A percentile compares a stretch with the other conserved stretches of the same genome.
Conservation (phyloP, 495 filamentous ascomycete genomes). For the Hypomontagnella monticulosa region DNA sequence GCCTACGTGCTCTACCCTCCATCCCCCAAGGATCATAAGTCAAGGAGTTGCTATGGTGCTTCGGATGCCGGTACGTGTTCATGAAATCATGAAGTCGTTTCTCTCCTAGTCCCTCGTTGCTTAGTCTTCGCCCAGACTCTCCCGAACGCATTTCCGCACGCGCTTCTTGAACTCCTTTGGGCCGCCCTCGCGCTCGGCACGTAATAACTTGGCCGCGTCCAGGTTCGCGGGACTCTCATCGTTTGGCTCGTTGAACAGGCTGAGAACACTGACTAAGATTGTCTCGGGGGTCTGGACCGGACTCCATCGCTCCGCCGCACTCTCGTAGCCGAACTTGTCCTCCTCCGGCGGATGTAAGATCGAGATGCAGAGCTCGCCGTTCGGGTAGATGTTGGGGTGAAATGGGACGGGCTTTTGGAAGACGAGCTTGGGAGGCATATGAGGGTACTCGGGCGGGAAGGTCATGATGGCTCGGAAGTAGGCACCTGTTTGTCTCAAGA, state of each 20-base stretch:
- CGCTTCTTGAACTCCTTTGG: slow-evolving; percentile 77
- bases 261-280: slow-evolving; percentile 91
- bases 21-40: not conserved
- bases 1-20: too few species aligned
- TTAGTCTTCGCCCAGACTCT: slow-evolving; percentile 78
- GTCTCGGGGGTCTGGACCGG: slow-evolving; percentile 98
- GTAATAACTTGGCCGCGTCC: slow-evolving; percentile 87
- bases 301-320: slow-evolving; percentile 90
- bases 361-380: slow-evolving; percentile 93
- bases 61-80: not conserved
- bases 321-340: slow-evolving; percentile 95
- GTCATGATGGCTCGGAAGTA: slow-evolving; percentile 85
- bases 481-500: slow-evolving; percentile 67
- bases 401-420: slow-evolving; percentile 87
- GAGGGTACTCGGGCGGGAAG: slow-evolving; percentile 87
- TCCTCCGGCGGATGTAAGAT: slow-evolving; percentile 97
- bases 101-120: not conserved
- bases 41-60: slow-evolving; percentile 9
- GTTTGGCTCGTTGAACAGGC: slow-evolving; percentile 91
- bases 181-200: slow-evolving; percentile 73
- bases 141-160: slow-evolving; percentile 80
- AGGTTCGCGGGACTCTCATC: slow-evolving; percentile 96
- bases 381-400: slow-evolving; percentile 94
- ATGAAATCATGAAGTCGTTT: not conserved
- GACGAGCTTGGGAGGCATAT: slow-evolving; percentile 88